phyloP scores from a whole-genome alignment of 768 basidiomycete species.

The Mrakia gelida region DNA sequence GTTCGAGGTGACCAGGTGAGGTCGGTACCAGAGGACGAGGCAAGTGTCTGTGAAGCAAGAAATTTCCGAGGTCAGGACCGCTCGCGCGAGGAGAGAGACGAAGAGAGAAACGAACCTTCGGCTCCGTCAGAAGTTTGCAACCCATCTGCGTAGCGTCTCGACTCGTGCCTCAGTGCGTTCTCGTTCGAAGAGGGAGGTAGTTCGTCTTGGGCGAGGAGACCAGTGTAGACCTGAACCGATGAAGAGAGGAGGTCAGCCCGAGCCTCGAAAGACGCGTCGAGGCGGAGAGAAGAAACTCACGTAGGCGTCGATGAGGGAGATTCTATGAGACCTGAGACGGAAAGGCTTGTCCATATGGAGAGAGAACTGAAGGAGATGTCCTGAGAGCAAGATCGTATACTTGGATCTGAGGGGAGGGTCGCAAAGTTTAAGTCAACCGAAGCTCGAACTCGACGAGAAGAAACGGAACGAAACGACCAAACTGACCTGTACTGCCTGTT shows the following conservation, averaged over 20 bases:
- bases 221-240: constrained; percentile 60
- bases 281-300: constrained; percentile 34
- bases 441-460: neutral
- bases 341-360: constrained; percentile 55
- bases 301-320: constrained; percentile 45
- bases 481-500: constrained; percentile 72
- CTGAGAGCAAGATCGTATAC: constrained; percentile 67
- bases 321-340: constrained; percentile 55
- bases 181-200: constrained; percentile 35
- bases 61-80: no score
- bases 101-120: constrained; percentile 46
- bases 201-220: constrained; percentile 49
- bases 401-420: constrained; percentile 53
- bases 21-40: constrained; percentile 69
- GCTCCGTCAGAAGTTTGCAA: constrained; percentile 80
- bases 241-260: constrained; percentile 40
- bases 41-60: constrained; percentile 56
- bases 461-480: constrained; percentile 40
- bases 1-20: constrained; percentile 23
- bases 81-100: neutral
- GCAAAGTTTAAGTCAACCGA: neutral
- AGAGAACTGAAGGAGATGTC: constrained; percentile 66
- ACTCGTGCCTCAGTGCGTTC: constrained; percentile 40
- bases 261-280: neutral
- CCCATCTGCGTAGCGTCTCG: constrained; percentile 83